phyloP scores from a whole-genome alignment of 2,329 filamentous ascomycete genomes.

The Alternaria brassicicola region DNA sequence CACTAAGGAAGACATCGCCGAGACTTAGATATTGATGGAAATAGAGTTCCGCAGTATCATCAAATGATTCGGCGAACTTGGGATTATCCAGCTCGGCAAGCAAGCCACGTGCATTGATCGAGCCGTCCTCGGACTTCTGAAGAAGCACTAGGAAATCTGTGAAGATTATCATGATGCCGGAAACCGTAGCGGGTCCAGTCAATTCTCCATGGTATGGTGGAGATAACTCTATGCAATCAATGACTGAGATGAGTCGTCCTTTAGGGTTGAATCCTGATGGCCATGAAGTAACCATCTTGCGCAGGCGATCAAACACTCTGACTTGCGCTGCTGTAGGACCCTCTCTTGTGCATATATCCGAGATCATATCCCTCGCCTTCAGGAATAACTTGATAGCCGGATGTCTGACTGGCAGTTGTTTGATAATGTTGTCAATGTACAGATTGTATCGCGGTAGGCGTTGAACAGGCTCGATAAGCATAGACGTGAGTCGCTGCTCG shows the following conservation, averaged over 20 bases:
- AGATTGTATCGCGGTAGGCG: conserved; percentile 91
- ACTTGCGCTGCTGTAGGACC: conserved; percentile 71
- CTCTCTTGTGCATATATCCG: conserved; percentile 95
- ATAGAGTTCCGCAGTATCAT: conserved; percentile 64
- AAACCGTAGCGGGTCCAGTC: conserved; percentile 52
- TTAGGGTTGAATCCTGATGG: conserved; percentile 72
- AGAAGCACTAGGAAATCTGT: conserved; percentile 80
- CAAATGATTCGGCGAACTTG: conserved; percentile 51
- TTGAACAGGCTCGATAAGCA: conserved; percentile 95
- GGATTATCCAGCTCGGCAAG: conserved; percentile 85
- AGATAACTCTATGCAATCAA: conserved; percentile 77
- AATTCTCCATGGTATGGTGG: conserved; percentile 69
- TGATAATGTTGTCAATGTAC: conserved; percentile 93
- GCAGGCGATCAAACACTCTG: conserved; percentile 74
- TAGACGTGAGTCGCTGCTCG: conserved; percentile 87
- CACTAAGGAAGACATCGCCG: conserved; percentile 73
- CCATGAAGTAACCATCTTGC: conserved; percentile 79
- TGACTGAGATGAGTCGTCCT: conserved; percentile 79
- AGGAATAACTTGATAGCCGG: conserved; percentile 82
- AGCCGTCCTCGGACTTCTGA: conserved; percentile 69
- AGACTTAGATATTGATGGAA: conserved; percentile 77
- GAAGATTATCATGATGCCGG: conserved; percentile 82
- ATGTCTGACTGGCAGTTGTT: conserved; percentile 82
- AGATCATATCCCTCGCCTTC: conserved; percentile 89
- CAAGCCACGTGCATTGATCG: conserved; percentile 74